Conservation (phyloP, 176 grass and related monocot species). For the Secale cereale region DNA sequence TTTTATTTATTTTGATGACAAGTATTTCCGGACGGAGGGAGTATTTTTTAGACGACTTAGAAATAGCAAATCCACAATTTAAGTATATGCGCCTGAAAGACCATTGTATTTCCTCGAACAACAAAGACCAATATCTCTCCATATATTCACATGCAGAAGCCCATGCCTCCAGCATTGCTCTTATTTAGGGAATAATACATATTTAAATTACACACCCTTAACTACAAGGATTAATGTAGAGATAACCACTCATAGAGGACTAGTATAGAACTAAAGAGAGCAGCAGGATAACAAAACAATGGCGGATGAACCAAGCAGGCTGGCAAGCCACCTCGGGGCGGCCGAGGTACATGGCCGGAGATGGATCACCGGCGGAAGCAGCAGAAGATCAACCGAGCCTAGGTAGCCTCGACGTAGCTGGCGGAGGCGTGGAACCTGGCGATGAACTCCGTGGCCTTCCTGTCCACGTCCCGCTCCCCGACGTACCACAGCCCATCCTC, state of each 20-base stretch:
- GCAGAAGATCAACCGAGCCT: too few relatives aligned
- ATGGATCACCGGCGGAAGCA: neutral
- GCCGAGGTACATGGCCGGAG: neutral
- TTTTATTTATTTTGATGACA: too few relatives aligned
- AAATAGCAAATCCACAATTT: neutral
- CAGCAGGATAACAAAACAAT: neutral
- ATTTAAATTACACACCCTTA: conserved; percentile 21
- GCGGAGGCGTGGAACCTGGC: conserved; percentile 31
- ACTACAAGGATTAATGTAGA: neutral
- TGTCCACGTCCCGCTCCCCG: conserved; percentile 67
- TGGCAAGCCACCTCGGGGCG: neutral
- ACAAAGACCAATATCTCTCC: neutral
- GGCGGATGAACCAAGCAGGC: conserved; percentile 15
- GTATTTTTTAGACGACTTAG: neutral
- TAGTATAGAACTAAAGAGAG: neutral
- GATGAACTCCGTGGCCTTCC: conserved; percentile 49
- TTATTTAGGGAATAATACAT: conserved; percentile 23
- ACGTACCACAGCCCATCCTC: conserved; percentile 55
- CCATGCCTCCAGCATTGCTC: neutral
- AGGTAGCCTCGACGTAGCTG: conserved; percentile 1
- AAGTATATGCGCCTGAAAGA: neutral
- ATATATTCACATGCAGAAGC: neutral
- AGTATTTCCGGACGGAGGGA: too few relatives aligned
- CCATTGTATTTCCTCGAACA: neutral
- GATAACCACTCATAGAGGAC: too few relatives aligned